Conservation (phyloP, 2,329 filamentous ascomycete genomes). For the Lecanicillium sp. region DNA sequence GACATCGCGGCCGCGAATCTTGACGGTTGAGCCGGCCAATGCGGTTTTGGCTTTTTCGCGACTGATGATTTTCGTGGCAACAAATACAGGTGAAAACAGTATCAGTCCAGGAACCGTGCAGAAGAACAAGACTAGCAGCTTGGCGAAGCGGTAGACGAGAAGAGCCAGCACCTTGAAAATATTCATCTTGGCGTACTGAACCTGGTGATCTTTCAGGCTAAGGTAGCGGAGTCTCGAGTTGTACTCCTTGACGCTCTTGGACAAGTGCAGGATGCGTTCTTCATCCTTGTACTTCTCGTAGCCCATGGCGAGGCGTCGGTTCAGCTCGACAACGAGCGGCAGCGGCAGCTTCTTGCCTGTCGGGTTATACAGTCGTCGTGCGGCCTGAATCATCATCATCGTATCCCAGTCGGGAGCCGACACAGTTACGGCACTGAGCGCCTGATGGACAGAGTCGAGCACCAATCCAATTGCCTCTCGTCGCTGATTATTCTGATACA, state of each 20-base stretch:
- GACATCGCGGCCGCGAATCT: conserved; percentile 80
- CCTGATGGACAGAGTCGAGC: conserved; percentile 78
- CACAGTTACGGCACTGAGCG: conserved; percentile 80
- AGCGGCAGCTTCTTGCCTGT: conserved; percentile 89
- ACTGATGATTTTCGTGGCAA: conserved; percentile 75
- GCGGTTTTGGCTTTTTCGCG: conserved; percentile 75
- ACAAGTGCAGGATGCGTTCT: conserved; percentile 68
- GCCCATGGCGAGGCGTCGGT: conserved; percentile 80
- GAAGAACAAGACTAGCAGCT: conserved; percentile 67
- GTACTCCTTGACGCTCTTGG: conserved; percentile 71
- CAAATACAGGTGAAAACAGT: conserved; percentile 83
- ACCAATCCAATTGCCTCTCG: conserved; percentile 81
- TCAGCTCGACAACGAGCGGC: conserved; percentile 88
- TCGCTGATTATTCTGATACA: conserved; percentile 75
- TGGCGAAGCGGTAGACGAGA: conserved; percentile 70
- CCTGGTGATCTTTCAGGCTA: conserved; percentile 86
- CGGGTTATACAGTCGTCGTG: conserved; percentile 85
- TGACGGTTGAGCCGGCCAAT: conserved; percentile 77
- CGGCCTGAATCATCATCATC: conserved; percentile 92
- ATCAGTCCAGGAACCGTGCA: conserved; percentile 80
- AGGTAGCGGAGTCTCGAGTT: conserved; percentile 80
- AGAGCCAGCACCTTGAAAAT: conserved; percentile 66
- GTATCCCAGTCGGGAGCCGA: conserved; percentile 93
- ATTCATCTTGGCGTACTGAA: conserved; percentile 82
- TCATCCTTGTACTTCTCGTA: conserved; percentile 92